Evolutionary conservation across 1,284 basidiomycete species (phyloP).

Genomic region (Ceratobasidium papillatum): DNA sequence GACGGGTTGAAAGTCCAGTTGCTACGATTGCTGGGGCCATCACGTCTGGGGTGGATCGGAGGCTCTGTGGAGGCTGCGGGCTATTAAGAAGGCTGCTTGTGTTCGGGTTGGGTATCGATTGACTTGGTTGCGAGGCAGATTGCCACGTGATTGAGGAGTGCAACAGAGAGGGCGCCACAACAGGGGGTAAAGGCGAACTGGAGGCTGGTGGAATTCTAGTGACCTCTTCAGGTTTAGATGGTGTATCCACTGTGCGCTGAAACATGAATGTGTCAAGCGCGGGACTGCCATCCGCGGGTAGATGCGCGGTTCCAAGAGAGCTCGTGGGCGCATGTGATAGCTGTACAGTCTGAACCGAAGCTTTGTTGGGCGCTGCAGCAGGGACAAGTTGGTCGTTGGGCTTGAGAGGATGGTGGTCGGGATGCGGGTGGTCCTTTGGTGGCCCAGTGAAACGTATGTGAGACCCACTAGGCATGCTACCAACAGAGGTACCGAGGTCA

Average conservation of each 20-base stretch:
- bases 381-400: background rate
- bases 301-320: background rate
- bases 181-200: background rate
- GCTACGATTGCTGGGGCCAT: slow-evolving; percentile 3
- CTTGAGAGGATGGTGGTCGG: slow-evolving; percentile 29
- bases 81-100: background rate
- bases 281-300: background rate
- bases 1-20: background rate
- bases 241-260: background rate
- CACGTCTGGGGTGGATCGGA: background rate
- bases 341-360: background rate
- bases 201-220: background rate
- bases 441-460: slow-evolving; percentile 38
- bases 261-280: background rate
- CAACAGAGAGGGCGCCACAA: slow-evolving; percentile 24
- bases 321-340: background rate
- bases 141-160: slow-evolving; percentile 15
- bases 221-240: background rate
- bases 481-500: background rate
- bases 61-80: background rate
- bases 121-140: slow-evolving; percentile 27
- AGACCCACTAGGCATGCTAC: background rate
- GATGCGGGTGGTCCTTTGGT: slow-evolving; percentile 34
- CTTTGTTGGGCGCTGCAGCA: background rate
- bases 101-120: background rate